phyloP scores from a whole-genome alignment of 2,329 filamentous ascomycete species.

The Venturiaceae sp. region DNA sequence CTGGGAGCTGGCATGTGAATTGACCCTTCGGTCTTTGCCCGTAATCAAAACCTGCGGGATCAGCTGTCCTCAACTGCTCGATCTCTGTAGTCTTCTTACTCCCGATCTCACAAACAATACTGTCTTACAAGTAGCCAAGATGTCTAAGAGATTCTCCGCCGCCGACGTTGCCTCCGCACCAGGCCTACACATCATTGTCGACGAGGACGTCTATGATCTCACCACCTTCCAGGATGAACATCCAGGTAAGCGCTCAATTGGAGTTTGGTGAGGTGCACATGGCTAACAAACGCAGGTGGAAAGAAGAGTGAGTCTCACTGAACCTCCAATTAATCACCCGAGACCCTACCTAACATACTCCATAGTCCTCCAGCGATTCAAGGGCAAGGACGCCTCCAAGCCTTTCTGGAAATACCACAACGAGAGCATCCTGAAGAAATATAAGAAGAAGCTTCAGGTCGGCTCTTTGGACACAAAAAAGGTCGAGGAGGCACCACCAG shows the following conservation, averaged over 20 bases:
- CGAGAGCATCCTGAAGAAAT: conserved; percentile 51
- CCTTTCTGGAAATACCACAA: conserved; percentile 61
- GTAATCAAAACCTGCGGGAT: background rate
- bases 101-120: background rate
- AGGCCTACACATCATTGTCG: conserved; percentile 81
- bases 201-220: conserved; percentile 92
- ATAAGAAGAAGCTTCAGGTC: conserved; percentile 48
- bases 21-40: too few relatives aligned
- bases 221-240: conserved; percentile 53
- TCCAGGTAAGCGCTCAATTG: conserved; percentile 18
- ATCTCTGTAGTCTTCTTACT: background rate
- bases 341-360: background rate
- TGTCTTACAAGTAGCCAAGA: conserved; percentile 29
- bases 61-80: background rate
- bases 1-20: background rate
- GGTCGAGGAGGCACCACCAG: conserved; percentile 37
- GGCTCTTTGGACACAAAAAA: conserved; percentile 82
- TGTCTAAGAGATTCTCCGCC: conserved; percentile 80
- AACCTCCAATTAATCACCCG: conserved; percentile 4
- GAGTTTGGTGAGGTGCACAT: background rate
- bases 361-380: conserved; percentile 53
- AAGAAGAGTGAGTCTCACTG: conserved; percentile 50
- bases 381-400: conserved; percentile 58
- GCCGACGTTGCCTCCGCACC: conserved; percentile 76
- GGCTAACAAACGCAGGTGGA: conserved; percentile 41